Percentiles rank a stretch among this genome's conserved stretches.
These are phyloP conservation scores for Glycine latifolia DNA, from an alignment of 306 rosid species.

Conservation along the genomic window DNA sequence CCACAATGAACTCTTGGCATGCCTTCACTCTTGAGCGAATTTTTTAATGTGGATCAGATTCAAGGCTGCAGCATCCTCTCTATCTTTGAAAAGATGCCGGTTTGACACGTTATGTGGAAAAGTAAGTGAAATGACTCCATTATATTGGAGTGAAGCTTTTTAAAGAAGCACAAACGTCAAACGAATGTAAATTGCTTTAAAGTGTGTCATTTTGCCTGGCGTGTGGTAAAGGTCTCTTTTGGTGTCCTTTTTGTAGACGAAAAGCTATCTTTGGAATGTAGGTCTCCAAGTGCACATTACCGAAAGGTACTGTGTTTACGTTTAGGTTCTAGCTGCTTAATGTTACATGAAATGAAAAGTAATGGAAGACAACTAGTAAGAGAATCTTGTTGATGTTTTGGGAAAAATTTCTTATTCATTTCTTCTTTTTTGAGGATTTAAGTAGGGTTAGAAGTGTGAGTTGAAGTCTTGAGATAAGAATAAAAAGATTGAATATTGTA, in stretches of 20 bases:
- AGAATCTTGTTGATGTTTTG: too few relatives aligned
- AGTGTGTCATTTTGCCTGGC: slow-evolving; percentile 46
- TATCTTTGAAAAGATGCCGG: not conserved
- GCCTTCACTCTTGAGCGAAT: too few relatives aligned
- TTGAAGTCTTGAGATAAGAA: too few relatives aligned
- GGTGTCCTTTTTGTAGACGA: slow-evolving; percentile 44
- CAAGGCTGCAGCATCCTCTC: not conserved
- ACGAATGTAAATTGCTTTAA: not conserved
- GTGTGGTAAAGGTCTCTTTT: slow-evolving; percentile 41
- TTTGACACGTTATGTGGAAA: not conserved
- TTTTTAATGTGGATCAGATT: not conserved
- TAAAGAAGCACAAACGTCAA: not conserved
- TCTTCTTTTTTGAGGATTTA: too few relatives aligned
- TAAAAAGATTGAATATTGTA: too few relatives aligned
- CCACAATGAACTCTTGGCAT: too few relatives aligned
- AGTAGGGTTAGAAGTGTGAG: too few relatives aligned
- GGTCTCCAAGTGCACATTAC: slow-evolving; percentile 21
- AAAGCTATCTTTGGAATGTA: slow-evolving; percentile 38
- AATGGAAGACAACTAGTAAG: not conserved
- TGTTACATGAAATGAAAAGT: not conserved
- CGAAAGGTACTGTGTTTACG: not conserved
- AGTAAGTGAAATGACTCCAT: not conserved
- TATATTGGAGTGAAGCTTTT: slow-evolving; percentile 13
- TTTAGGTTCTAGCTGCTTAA: slow-evolving; percentile 19
- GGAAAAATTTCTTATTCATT: too few relatives aligned